These are phyloP conservation scores for Hygrocybe punicea DNA, from an alignment of 768 basidiomycete species.

Conservation along the genomic window DNA sequence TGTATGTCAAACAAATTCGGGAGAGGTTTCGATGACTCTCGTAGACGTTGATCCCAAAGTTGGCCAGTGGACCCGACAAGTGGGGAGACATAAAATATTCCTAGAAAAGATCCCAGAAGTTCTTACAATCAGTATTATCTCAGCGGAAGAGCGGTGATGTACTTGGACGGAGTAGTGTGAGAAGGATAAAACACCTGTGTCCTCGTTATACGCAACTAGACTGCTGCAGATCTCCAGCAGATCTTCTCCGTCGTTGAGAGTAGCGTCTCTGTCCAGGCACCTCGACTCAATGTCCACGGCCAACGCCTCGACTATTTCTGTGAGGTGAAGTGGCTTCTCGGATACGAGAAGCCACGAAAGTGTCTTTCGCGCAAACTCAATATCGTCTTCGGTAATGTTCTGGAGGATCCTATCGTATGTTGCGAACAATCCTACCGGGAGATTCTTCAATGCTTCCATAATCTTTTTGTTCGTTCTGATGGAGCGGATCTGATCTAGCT, in stretches of 20 bases:
- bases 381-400: neutral
- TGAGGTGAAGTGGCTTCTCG: neutral
- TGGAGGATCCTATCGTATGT: too few relatives aligned
- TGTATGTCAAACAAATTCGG: neutral
- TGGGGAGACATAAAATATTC: neutral
- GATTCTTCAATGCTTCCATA: neutral
- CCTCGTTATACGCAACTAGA: neutral
- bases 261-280: neutral
- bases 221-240: too few relatives aligned
- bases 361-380: neutral
- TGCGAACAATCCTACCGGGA: neutral
- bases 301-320: neutral
- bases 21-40: neutral
- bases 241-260: neutral
- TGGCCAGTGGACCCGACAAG: neutral
- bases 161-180: neutral
- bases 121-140: neutral
- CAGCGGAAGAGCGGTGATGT: neutral
- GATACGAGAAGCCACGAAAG: neutral
- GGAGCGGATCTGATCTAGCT: neutral
- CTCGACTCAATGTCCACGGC: neutral
- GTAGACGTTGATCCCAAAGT: neutral
- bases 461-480: slow-evolving; percentile 1
- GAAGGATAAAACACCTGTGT: neutral
- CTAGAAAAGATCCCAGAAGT: neutral